phyloP scores from a whole-genome alignment of 2,329 filamentous ascomycete species.

The Teratosphaeria gauchensis region DNA sequence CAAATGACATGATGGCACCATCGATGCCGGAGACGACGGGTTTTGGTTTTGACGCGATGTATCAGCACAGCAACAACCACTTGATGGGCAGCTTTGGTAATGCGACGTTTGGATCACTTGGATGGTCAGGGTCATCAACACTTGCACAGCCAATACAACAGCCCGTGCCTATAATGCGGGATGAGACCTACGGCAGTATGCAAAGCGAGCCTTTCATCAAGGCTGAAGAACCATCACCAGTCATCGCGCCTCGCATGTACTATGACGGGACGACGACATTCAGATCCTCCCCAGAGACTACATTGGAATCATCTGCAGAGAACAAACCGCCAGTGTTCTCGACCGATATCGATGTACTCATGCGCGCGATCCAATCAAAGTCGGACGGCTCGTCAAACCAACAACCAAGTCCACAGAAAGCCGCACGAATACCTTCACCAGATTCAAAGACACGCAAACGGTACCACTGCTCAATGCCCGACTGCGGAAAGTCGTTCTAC shows the following conservation, averaged over 20 bases:
- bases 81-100: background rate
- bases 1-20: constrained; percentile 12
- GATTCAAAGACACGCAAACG: constrained; percentile 44
- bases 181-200: constrained; percentile 16
- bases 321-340: constrained; percentile 49
- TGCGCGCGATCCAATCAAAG: constrained; percentile 77
- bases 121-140: constrained; percentile 6
- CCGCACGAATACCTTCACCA: background rate
- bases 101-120: constrained; percentile 4
- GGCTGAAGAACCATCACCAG: constrained; percentile 32
- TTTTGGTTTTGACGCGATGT: background rate
- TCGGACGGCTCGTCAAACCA: background rate
- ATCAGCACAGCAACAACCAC: background rate
- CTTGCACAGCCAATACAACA: constrained; percentile 11
- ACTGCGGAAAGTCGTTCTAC: constrained; percentile 72
- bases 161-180: constrained; percentile 10
- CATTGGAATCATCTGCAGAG: constrained; percentile 32
- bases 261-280: constrained; percentile 15
- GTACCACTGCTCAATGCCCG: constrained; percentile 63
- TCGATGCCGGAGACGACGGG: constrained; percentile 7
- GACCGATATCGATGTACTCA: constrained; percentile 78
- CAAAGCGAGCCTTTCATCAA: constrained; percentile 32
- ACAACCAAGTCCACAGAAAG: background rate
- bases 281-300: constrained; percentile 26
- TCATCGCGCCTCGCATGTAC: constrained; percentile 32